Evolutionary conservation across 129 eudicot species (phyloP).

Genomic region (Rutidosis leptorrhynchoides): DNA sequence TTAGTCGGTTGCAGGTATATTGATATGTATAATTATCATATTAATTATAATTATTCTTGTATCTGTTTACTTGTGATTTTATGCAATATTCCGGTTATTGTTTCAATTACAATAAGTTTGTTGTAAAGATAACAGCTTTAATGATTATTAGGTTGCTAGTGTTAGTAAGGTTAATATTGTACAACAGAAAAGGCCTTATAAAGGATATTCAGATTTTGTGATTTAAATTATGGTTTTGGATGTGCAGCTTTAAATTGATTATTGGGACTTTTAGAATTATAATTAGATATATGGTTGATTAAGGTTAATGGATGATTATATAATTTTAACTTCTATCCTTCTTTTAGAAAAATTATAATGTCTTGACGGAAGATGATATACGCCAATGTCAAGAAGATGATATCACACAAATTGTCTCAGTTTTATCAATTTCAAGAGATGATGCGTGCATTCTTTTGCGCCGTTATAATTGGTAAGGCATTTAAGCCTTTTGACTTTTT

Average conservation of each 20-base stretch:
- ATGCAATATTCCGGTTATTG: neutral
- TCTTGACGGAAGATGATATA: slow-evolving; percentile 83
- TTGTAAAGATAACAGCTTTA: neutral
- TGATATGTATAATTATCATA: neutral
- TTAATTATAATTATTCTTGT: slow-evolving; percentile 1
- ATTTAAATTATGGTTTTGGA: neutral
- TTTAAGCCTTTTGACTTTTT: neutral
- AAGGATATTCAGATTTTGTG: neutral
- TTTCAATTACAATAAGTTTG: neutral
- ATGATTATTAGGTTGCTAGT: neutral
- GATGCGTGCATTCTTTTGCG: slow-evolving; percentile 73
- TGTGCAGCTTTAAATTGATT: too few species aligned
- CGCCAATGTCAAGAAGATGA: slow-evolving; percentile 72
- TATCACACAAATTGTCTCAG: slow-evolving; percentile 59
- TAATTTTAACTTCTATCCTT: slow-evolving; percentile 10
- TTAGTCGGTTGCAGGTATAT: slow-evolving; percentile 24
- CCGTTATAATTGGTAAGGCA: slow-evolving; percentile 63
- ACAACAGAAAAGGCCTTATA: neutral
- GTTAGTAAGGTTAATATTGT: neutral
- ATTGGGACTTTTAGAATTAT: too few species aligned
- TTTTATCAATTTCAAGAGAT: slow-evolving; percentile 69
- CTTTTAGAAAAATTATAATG: slow-evolving; percentile 58
- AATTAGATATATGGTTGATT: too few species aligned
- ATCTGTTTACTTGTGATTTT: neutral
- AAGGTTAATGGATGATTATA: too few species aligned